These are phyloP conservation scores for Fonsecaea erecta DNA, from an alignment of 2,329 filamentous ascomycete species.

Conservation along the genomic window DNA sequence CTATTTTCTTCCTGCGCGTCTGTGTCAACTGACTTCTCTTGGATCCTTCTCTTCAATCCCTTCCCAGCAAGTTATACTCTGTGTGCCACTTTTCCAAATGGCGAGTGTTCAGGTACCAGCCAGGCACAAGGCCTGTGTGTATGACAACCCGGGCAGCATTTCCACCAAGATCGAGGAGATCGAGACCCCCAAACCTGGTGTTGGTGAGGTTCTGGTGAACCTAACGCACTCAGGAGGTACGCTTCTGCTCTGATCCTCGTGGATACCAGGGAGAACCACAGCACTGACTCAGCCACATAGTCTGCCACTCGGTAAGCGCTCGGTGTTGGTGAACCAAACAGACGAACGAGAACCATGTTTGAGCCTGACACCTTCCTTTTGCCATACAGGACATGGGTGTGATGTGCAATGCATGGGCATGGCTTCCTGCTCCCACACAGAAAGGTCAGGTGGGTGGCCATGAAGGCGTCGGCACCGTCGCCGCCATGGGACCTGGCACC, in stretches of 20 bases:
- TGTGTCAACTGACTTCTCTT: background rate
- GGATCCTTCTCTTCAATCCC: background rate
- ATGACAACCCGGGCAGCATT: conserved; percentile 68
- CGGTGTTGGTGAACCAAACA: background rate
- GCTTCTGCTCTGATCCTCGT: background rate
- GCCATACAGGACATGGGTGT: conserved; percentile 56
- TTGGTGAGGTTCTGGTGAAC: conserved; percentile 66
- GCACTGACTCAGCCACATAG: conserved; percentile 36
- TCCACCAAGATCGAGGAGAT: conserved; percentile 68
- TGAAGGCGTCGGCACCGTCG: conserved; percentile 69
- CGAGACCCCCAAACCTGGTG: conserved; percentile 67
- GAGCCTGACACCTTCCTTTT: background rate
- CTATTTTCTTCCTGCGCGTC: background rate
- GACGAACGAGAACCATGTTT: background rate
- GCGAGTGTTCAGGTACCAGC: conserved; percentile 54
- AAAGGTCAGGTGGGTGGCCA: conserved; percentile 70
- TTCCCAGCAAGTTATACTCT: background rate
- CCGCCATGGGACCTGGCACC: conserved; percentile 66
- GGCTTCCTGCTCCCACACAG: conserved; percentile 63
- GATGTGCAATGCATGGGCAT: conserved; percentile 56
- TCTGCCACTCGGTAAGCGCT: conserved; percentile 59
- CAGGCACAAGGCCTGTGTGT: conserved; percentile 67
- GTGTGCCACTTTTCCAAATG: conserved; percentile 38
- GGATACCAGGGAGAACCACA: background rate
- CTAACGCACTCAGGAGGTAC: conserved; percentile 62